These are phyloP conservation scores for Tuber aestivum DNA, from an alignment of 495 filamentous ascomycete species.

Conservation along the genomic window DNA sequence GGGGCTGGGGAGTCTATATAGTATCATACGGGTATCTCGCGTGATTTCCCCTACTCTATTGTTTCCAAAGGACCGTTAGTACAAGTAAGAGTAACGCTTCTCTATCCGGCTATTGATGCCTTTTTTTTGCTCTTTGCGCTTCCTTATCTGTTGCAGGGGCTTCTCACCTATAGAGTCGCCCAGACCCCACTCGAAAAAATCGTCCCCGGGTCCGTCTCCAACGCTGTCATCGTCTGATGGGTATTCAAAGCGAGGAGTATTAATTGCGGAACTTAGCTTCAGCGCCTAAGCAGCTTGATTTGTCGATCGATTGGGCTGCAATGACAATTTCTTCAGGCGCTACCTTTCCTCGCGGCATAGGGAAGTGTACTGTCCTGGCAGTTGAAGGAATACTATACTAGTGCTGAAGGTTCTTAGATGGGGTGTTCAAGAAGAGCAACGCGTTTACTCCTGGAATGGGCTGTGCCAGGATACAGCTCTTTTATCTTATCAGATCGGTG, in stretches of 20 bases:
- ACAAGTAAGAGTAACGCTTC: constrained; percentile 13
- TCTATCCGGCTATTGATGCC: constrained; percentile 13
- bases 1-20: constrained; percentile 22
- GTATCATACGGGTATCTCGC: constrained; percentile 32
- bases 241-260: constrained; percentile 33
- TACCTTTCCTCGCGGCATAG: constrained; percentile 22
- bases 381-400: not conserved
- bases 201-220: not conserved
- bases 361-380: not conserved
- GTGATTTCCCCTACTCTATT: constrained; percentile 18
- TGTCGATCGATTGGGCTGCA: not conserved
- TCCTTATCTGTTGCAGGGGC: not conserved
- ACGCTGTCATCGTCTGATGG: constrained; percentile 7
- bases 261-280: constrained; percentile 14
- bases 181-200: not conserved
- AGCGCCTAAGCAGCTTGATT: not conserved
- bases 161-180: not conserved
- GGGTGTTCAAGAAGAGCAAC: not conserved
- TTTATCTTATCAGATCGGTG: constrained; percentile 22
- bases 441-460: constrained; percentile 24
- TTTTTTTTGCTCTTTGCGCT: constrained; percentile 4
- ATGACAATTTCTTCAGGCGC: not conserved
- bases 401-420: not conserved
- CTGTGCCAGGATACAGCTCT: not conserved
- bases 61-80: not conserved